Conservation (phyloP, 164 flowering plant species). For the Warburgia ugandensis region DNA sequence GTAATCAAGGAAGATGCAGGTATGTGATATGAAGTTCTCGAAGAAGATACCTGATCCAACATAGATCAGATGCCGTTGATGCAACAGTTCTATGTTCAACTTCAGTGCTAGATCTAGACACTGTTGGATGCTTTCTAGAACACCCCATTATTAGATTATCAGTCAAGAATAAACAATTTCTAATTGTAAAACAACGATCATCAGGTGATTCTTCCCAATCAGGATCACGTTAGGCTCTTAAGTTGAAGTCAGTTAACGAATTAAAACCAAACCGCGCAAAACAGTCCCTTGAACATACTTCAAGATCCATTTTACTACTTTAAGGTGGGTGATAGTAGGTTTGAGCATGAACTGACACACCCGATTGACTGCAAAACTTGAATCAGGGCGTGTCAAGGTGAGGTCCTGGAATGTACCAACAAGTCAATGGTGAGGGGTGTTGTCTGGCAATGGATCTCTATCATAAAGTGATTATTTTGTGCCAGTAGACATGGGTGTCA, state of each 20-base stretch:
- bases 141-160: neutral
- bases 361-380: neutral
- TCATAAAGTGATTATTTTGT: neutral
- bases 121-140: neutral
- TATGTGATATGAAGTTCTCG: neutral
- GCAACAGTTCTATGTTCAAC: constrained; percentile 1
- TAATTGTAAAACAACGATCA: neutral
- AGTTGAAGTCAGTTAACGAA: neutral
- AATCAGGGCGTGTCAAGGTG: neutral
- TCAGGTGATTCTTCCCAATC: constrained; percentile 1
- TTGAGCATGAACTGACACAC: constrained; percentile 4
- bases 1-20: neutral
- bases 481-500: neutral
- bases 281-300: neutral
- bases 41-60: neutral
- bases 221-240: neutral
- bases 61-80: neutral
- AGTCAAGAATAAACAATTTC: neutral
- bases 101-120: neutral
- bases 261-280: neutral
- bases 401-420: constrained; percentile 2
- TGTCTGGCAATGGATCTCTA: neutral
- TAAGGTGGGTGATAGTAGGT: neutral
- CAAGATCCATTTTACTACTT: neutral
- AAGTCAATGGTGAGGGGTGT: neutral